A percentile compares a stretch with the other conserved stretches of the same genome.
Conservation (phyloP, 176 grass and related monocot species). For the Carex kokanica region DNA sequence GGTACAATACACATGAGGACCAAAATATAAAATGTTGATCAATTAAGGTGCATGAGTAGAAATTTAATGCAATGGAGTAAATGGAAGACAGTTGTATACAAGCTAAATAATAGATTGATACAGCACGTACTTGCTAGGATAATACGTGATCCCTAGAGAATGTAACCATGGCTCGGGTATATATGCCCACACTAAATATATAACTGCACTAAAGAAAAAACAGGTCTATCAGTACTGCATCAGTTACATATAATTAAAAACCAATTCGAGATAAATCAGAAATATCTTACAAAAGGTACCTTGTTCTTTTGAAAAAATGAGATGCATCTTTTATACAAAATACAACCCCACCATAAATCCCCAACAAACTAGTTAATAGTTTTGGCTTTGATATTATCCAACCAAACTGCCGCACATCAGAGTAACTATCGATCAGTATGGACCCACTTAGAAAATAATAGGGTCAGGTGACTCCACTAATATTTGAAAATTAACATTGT, state of each 20-base stretch:
- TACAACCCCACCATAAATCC: too few relatives aligned
- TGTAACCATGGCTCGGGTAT: conserved; percentile 50
- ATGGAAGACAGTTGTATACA: not conserved
- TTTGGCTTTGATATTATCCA: too few relatives aligned
- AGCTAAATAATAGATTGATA: not conserved
- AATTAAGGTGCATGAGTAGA: not conserved
- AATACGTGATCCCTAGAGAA: conserved; percentile 81
- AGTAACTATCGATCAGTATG: too few relatives aligned
- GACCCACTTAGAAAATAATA: too few relatives aligned
- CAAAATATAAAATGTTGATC: not conserved
- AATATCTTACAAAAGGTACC: not conserved
- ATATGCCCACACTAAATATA: conserved; percentile 76
- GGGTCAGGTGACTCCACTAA: too few relatives aligned
- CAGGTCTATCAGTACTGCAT: not conserved
- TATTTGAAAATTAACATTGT: too few relatives aligned
- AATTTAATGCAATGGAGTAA: not conserved
- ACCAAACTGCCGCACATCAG: too few relatives aligned
- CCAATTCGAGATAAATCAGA: not conserved
- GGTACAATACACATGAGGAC: too few relatives aligned
- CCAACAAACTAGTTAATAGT: too few relatives aligned
- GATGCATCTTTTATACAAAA: too few relatives aligned
- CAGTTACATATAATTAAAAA: not conserved
- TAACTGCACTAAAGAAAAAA: conserved; percentile 20
- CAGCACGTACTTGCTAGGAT: conserved; percentile 69
- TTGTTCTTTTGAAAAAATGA: too few relatives aligned